phyloP scores from a whole-genome alignment of 2,329 filamentous ascomycete species.

The Aspergillus tubingensis region DNA sequence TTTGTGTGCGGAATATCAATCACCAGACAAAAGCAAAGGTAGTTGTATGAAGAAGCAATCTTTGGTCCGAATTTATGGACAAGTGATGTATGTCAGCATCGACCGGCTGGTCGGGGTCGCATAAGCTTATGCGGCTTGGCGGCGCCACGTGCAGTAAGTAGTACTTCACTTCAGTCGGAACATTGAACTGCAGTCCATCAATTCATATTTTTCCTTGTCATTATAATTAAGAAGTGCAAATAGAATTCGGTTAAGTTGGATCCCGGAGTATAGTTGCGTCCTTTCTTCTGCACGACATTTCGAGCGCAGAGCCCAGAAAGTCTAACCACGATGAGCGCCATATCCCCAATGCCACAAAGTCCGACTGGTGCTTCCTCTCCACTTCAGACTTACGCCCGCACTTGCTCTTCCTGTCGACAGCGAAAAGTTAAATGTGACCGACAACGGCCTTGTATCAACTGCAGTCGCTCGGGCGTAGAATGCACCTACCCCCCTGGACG shows the following conservation, averaged over 20 bases:
- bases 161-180: not conserved
- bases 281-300: not conserved
- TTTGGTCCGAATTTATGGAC: too few species aligned
- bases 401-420: slow-evolving; percentile 39
- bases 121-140: slow-evolving; percentile 16
- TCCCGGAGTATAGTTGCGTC: not conserved
- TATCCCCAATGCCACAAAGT: too few species aligned
- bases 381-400: slow-evolving; percentile 4
- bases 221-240: too few species aligned
- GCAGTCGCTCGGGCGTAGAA: slow-evolving; percentile 37
- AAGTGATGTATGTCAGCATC: too few species aligned
- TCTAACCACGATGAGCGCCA: not conserved
- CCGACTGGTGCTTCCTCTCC: not conserved
- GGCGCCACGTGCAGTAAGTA: not conserved
- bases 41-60: too few species aligned
- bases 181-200: too few species aligned
- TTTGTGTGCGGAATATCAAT: too few species aligned
- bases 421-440: slow-evolving; percentile 50
- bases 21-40: too few species aligned
- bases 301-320: not conserved
- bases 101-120: not conserved
- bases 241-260: not conserved
- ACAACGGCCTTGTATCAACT: slow-evolving; percentile 47
- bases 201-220: too few species aligned
- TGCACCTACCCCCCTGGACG: slow-evolving; percentile 37